A percentile compares a stretch with the other conserved stretches of the same genome.
Conservation (phyloP, 2,329 filamentous ascomycete genomes). For the Penicillium sp. region DNA sequence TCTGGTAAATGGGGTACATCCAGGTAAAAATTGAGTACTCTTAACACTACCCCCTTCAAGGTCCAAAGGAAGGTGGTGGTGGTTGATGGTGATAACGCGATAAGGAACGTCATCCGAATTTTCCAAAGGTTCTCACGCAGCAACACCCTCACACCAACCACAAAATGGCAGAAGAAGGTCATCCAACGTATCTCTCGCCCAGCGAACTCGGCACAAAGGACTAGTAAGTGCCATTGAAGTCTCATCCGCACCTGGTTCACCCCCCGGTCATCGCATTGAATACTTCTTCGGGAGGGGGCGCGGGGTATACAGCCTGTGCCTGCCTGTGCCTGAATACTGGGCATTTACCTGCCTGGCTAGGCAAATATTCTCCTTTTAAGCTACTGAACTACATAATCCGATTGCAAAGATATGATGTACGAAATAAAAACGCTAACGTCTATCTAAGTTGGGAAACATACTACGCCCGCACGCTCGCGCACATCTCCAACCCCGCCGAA, state of each 20-base stretch:
- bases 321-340: too few species aligned
- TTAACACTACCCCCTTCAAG: too few species aligned
- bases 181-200: constrained; percentile 72
- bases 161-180: constrained; percentile 35
- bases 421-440: constrained; percentile 6
- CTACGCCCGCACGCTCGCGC: constrained; percentile 49
- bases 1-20: too few species aligned
- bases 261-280: background rate
- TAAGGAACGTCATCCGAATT: constrained; percentile 21
- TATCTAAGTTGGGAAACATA: constrained; percentile 66
- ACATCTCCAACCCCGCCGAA: constrained; percentile 34
- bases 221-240: constrained; percentile 65
- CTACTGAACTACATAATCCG: too few species aligned
- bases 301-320: background rate
- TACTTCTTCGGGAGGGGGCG: background rate
- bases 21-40: background rate
- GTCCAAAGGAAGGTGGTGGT: too few species aligned
- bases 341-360: too few species aligned
- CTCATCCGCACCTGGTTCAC: too few species aligned
- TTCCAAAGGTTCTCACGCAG: constrained; percentile 20
- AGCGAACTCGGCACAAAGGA: constrained; percentile 85
- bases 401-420: background rate
- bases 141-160: constrained; percentile 10
- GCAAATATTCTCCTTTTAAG: too few species aligned
- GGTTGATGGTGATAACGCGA: constrained; percentile 19